phyloP scores from a whole-genome alignment of 2,329 filamentous ascomycete genomes.

The Fusarium secorum region DNA sequence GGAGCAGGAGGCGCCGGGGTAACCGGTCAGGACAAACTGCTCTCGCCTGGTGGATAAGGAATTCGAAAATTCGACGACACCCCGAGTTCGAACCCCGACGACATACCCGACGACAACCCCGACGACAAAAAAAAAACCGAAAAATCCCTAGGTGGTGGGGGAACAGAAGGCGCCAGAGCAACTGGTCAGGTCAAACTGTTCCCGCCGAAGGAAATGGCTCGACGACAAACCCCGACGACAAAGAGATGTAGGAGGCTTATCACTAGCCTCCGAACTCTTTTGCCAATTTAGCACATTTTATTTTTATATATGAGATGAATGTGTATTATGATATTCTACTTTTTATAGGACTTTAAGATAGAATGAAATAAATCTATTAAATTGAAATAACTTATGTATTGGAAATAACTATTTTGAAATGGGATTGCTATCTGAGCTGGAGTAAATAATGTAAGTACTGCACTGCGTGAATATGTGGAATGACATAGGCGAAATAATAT shows the following conservation, averaged over 20 bases:
- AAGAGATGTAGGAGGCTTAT: constrained; percentile 40
- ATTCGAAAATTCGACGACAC: background rate
- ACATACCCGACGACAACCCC: background rate
- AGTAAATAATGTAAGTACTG: background rate
- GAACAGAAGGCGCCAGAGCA: constrained; percentile 35
- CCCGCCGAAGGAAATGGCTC: constrained; percentile 13
- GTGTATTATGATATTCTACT: rapidly evolving
- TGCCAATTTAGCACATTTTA: constrained; percentile 5
- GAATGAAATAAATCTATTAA: rapidly evolving
- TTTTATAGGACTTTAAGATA: background rate
- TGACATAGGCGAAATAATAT: background rate
- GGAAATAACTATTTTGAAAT: background rate
- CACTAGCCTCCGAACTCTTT: constrained; percentile 43
- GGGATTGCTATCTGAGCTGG: rapidly evolving
- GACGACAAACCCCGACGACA: constrained; percentile 17
- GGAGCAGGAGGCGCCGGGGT: constrained; percentile 38
- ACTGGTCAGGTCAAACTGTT: constrained; percentile 43
- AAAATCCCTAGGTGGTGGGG: background rate
- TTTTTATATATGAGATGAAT: background rate
- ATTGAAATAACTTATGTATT: background rate
- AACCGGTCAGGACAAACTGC: constrained; percentile 44
- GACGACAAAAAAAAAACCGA: background rate
- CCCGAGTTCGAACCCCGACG: constrained; percentile 26
- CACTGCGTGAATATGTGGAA: rapidly evolving
- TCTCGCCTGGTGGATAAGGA: constrained; percentile 23